These are phyloP conservation scores for Dentiscutata heterogama DNA, from an alignment of 371 early-diverging fungal species.

Conservation along the genomic window DNA sequence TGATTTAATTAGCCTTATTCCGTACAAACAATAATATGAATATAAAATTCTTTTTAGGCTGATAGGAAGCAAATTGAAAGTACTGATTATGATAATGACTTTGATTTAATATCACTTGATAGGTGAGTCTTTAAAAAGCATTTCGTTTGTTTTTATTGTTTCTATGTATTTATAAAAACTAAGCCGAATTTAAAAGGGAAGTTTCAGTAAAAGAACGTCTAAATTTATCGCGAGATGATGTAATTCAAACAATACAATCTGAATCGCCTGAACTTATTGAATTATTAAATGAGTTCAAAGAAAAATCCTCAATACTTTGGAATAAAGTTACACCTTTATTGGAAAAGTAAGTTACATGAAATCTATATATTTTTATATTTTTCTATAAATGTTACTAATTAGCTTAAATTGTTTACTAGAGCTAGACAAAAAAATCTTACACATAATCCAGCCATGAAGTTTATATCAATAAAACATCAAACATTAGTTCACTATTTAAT, in stretches of 20 bases:
- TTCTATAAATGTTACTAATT: not conserved
- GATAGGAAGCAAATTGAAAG: not conserved
- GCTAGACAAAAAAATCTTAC: constrained; percentile 27
- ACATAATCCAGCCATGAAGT: constrained; percentile 16
- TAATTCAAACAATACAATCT: constrained; percentile 76
- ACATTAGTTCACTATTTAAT: constrained; percentile 80
- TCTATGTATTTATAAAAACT: not conserved
- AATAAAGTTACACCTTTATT: constrained; percentile 52
- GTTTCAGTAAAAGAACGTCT: constrained; percentile 60
- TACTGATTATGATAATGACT: not conserved
- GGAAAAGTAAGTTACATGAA: constrained; percentile 33
- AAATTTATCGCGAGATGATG: constrained; percentile 73
- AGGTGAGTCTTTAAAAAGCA: constrained; percentile 66
- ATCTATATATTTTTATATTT: not conserved
- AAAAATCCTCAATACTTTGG: constrained; percentile 58
- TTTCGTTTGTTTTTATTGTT: constrained; percentile 42
- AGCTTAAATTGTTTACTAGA: not conserved
- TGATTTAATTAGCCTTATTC: not conserved
- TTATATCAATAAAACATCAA: constrained; percentile 60
- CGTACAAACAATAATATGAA: too few relatives aligned
- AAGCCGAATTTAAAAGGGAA: constrained; percentile 52
- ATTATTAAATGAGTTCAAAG: constrained; percentile 79
- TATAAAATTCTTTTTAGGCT: too few relatives aligned
- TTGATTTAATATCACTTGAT: not conserved
- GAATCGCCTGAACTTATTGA: constrained; percentile 88